Evolutionary conservation across 306 rosid species (phyloP), one percentile per base, ranked within the genome.

Genomic region (Trifolium dubium): DNA sequence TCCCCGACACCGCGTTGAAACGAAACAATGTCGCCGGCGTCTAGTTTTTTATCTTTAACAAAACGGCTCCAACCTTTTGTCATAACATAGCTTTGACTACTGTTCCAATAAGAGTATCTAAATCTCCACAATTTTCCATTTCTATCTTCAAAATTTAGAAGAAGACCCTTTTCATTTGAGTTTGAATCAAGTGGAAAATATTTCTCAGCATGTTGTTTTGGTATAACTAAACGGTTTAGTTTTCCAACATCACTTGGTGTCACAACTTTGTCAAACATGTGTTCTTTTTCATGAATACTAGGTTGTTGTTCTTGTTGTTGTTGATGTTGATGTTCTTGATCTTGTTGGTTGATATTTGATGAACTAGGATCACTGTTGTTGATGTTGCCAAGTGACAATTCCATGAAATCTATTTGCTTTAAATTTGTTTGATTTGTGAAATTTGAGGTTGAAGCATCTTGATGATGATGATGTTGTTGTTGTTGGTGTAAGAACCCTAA

Each of bases 21-120:
- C 0, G 96, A 92, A 29, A 92, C 96, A 69, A 88, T 67, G 81
- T 92, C 98, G 1, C 98, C 98, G 2, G 98, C 93, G 7, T 88
- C 90, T 6, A 92, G 92, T 74, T 85, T 88, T 80, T 92, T 92
- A 75, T 92, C 98, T 68, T 90, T 92, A 2, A 92, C 98, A 67
- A 92, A 92, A 23, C 98, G 89, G 71, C 98, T 92, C 98, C 98
- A 92, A 0, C 98, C 98, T 51, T 90, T 92, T 28, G 98, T 92
- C 92, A 92, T 92, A 40, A 92, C 98, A 75, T 89, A 92, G 83
- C 98, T 92, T 79, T 92, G 98, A 86, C 96, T 89, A 69, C 96
- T 89, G 65, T 88, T 92, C 98, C 98, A 92, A 70, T 92, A 92
- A 0, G 96, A 92, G 87, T 92, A 92, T 64, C 98, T 75, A 82